Evolutionary conservation across 208 protist genomes (phyloP).

Genomic region (Kentomonas sorsogonicus): DNA sequence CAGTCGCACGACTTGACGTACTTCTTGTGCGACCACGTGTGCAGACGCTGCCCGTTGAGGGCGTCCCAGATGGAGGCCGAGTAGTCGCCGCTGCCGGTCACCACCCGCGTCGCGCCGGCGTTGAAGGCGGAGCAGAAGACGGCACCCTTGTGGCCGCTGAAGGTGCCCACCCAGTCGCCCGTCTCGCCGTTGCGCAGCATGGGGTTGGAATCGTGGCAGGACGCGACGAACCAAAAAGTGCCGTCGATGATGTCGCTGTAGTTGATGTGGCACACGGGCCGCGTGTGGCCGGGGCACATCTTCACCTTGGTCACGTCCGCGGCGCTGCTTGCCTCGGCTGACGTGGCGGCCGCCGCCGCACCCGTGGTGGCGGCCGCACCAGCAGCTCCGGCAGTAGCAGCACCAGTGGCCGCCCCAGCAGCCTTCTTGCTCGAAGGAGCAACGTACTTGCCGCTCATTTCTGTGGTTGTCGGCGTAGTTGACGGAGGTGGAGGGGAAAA

Average conservation of each 20-base stretch:
- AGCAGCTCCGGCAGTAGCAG: constrained; percentile 13
- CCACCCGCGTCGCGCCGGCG: constrained; percentile 65
- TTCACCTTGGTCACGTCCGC: constrained; percentile 77
- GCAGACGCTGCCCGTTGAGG: constrained; percentile 83
- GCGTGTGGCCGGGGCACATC: constrained; percentile 87
- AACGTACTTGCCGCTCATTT: constrained; percentile 63
- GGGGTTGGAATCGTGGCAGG: constrained; percentile 89
- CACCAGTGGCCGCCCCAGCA: constrained; percentile 16
- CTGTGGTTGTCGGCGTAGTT: background rate
- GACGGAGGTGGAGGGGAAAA: background rate
- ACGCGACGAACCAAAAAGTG: constrained; percentile 89
- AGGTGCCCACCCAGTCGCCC: constrained; percentile 95
- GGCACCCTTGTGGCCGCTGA: constrained; percentile 94
- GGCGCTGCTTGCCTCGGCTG: constrained; percentile 11
- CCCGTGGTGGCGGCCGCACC: constrained; percentile 4
- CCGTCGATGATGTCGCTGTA: constrained; percentile 88
- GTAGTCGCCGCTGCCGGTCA: constrained; percentile 93
- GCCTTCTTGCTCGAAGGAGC: constrained; percentile 46
- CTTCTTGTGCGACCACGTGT: constrained; percentile 90
- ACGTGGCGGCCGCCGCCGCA: constrained; percentile 14
- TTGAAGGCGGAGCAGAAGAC: constrained; percentile 92
- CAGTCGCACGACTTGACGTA: constrained; percentile 93
- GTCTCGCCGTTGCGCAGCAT: constrained; percentile 94
- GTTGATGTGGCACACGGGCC: constrained; percentile 89
- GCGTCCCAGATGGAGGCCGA: constrained; percentile 92